Evolutionary conservation across 108 stramenopile genomes (phyloP).

Genomic region (Nannochloropsis salina): DNA sequence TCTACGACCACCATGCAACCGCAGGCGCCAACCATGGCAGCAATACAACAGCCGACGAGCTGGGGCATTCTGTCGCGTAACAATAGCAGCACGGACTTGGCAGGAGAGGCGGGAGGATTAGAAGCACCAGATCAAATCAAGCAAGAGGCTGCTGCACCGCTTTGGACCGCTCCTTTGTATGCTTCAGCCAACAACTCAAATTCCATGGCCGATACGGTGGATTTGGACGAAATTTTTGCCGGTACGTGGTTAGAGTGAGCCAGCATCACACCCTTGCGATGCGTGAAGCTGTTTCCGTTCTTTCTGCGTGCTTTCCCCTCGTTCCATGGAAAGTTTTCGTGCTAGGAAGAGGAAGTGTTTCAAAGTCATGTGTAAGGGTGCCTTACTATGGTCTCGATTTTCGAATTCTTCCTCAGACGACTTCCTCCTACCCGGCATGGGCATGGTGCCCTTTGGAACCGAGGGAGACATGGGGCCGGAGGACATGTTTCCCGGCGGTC

Average conservation of each 20-base stretch:
- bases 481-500: neutral
- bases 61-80: neutral
- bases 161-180: constrained; percentile 1
- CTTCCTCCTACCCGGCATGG: constrained; percentile 1
- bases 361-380: neutral
- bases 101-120: neutral
- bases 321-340: too few species aligned
- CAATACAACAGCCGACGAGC: neutral
- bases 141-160: neutral
- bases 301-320: too few species aligned
- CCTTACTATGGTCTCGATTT: neutral
- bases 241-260: neutral
- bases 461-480: neutral
- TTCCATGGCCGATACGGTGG: neutral
- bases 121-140: neutral
- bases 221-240: constrained; percentile 16
- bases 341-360: neutral
- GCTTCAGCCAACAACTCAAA: neutral
- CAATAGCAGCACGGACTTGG: neutral
- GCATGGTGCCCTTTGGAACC: neutral
- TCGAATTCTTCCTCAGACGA: neutral
- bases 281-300: too few species aligned
- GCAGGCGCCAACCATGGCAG: neutral
- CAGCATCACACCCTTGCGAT: neutral
- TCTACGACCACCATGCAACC: neutral